These are phyloP conservation scores for Breynia disticha DNA, from an alignment of 441 rosid genomes.

Conservation along the genomic window DNA sequence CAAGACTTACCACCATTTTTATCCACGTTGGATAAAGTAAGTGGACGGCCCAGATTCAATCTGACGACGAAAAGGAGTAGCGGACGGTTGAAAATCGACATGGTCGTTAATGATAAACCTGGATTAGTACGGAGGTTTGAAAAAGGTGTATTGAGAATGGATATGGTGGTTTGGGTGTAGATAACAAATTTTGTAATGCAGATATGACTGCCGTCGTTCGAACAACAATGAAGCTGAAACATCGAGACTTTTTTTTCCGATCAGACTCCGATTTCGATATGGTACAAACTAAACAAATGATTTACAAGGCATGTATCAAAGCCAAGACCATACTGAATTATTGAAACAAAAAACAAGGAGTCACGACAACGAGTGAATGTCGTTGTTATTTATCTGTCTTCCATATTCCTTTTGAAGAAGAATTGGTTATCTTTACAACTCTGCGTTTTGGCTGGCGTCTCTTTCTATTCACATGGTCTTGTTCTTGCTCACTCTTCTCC, in stretches of 20 bases:
- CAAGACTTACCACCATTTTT: conserved; percentile 25
- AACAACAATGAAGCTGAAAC: neutral
- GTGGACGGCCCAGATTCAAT: conserved; percentile 31
- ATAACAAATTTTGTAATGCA: too few species aligned
- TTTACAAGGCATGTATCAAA: conserved; percentile 6
- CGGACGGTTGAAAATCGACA: conserved; percentile 26
- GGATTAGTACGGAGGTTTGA: conserved; percentile 19
- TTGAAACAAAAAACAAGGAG: neutral
- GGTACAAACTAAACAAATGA: conserved; percentile 8
- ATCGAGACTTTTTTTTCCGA: neutral
- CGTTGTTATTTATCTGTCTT: conserved; percentile 17
- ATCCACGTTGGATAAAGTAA: conserved; percentile 23
- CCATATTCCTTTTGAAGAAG: conserved; percentile 50
- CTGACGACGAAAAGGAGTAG: conserved; percentile 21
- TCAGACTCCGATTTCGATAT: neutral
- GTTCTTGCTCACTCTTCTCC: conserved; percentile 8
- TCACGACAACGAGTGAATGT: conserved; percentile 1
- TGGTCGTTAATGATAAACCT: conserved; percentile 17
- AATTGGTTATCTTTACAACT: conserved; percentile 33
- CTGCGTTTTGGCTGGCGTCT: conserved; percentile 27
- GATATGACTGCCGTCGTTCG: too few species aligned
- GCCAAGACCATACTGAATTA: neutral
- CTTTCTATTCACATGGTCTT: conserved; percentile 14
- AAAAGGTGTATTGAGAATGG: conserved; percentile 6
- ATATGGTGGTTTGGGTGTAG: conserved; percentile 1